phyloP scores from a whole-genome alignment of 169 alveolate genomes.

The Plasmodium knowlesi region DNA sequence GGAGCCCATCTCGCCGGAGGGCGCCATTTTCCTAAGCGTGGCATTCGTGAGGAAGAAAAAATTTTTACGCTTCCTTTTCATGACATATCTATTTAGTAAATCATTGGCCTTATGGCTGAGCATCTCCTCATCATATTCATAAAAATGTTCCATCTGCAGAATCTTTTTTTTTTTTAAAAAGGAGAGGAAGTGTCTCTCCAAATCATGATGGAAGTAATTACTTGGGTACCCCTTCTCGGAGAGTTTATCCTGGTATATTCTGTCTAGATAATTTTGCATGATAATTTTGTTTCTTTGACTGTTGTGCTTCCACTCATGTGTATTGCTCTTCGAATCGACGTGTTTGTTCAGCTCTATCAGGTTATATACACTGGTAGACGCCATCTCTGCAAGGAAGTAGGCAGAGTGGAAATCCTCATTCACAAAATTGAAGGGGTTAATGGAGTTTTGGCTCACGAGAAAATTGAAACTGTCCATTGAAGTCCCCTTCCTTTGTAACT shows the following conservation, averaged over 20 bases:
- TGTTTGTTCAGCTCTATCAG: conserved; percentile 73
- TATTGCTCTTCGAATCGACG: conserved; percentile 59
- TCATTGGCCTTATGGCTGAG: background rate
- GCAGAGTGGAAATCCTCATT: conserved; percentile 75
- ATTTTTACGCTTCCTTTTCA: conserved; percentile 40
- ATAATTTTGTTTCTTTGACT: background rate
- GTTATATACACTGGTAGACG: conserved; percentile 74
- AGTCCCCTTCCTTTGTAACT: conserved; percentile 90
- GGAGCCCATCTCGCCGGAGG: background rate
- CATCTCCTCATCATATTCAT: conserved; percentile 14
- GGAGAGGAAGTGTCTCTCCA: conserved; percentile 19
- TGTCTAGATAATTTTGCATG: conserved; percentile 12
- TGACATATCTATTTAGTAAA: conserved; percentile 9
- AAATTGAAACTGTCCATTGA: conserved; percentile 89
- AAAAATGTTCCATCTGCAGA: conserved; percentile 13
- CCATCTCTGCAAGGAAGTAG: conserved; percentile 76
- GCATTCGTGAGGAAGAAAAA: background rate
- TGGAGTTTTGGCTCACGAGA: conserved; percentile 81
- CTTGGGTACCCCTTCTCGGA: background rate
- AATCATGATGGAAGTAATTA: background rate
- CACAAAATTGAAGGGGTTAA: conserved; percentile 87
- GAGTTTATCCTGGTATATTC: conserved; percentile 41
- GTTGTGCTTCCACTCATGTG: background rate
- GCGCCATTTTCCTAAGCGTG: background rate
- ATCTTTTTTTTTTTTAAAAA: conserved; percentile 48